Evolutionary conservation across 768 basidiomycete species (phyloP).

Genomic region (Rhodotorula sphaerocarpa): DNA sequence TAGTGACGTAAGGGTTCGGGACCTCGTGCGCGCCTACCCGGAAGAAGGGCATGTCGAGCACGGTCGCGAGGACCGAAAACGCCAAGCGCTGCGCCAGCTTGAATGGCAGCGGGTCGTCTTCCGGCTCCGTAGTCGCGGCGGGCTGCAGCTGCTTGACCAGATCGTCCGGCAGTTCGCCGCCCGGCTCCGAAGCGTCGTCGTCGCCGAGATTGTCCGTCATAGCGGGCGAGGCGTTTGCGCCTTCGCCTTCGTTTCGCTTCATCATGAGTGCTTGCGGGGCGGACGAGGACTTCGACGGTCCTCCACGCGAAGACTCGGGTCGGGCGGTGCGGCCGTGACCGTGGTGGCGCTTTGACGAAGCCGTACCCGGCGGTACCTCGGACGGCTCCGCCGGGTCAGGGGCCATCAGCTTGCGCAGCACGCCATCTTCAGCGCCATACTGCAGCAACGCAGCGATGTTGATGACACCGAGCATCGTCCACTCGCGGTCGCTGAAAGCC

Average conservation of each 20-base stretch:
- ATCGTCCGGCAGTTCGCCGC: conserved; percentile 2
- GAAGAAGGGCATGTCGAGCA: conserved; percentile 58
- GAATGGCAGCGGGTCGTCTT: conserved; percentile 59
- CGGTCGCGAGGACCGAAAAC: conserved; percentile 65
- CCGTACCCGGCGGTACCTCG: neutral
- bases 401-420: conserved; percentile 52
- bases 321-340: too few species aligned
- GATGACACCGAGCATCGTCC: conserved; percentile 91
- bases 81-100: conserved; percentile 68
- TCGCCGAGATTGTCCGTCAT: neutral
- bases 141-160: conserved; percentile 34
- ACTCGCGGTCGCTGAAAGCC: conserved; percentile 53
- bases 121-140: conserved; percentile 25
- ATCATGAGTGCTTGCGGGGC: conserved; percentile 35
- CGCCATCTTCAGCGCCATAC: conserved; percentile 68
- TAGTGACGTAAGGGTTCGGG: conserved; percentile 72
- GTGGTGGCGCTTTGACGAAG: neutral
- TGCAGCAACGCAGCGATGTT: conserved; percentile 77
- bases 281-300: neutral
- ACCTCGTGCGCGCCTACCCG: conserved; percentile 46
- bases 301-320: neutral
- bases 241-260: conserved; percentile 10
- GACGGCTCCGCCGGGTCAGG: neutral
- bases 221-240: neutral
- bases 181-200: neutral